phyloP scores from a whole-genome alignment of 2,329 filamentous ascomycete species.

The Mollisiaceae sp. region DNA sequence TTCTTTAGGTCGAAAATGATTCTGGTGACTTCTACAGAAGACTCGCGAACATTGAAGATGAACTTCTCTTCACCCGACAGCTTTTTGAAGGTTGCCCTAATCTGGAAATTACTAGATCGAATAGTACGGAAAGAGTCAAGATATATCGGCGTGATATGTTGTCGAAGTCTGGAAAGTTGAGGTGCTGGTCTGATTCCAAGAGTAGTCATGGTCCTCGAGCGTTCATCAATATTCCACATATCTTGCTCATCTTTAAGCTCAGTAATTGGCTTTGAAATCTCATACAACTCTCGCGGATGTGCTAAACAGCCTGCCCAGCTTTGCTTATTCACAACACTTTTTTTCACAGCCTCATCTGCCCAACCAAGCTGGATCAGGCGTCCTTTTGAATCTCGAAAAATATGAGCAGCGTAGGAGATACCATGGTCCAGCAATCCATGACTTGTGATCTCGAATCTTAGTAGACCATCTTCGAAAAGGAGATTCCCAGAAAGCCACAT shows the following conservation, averaged over 20 bases:
- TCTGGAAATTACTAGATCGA: conserved; percentile 24
- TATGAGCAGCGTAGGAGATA: conserved; percentile 31
- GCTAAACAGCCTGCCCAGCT: conserved; percentile 34
- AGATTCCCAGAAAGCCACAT: conserved; percentile 29
- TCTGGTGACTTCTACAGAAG: conserved; percentile 26
- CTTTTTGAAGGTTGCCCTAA: conserved; percentile 25
- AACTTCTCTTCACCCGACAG: conserved; percentile 26
- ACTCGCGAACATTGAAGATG: conserved; percentile 29
- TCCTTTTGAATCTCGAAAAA: conserved; percentile 31
- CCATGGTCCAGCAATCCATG: conserved; percentile 33
- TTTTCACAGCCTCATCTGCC: conserved; percentile 30
- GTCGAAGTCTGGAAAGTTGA: conserved; percentile 24
- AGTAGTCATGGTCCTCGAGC: conserved; percentile 27
- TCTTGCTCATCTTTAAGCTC: conserved; percentile 11
- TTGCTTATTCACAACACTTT: conserved; percentile 23
- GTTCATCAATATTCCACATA: conserved; percentile 28
- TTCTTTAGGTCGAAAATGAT: conserved; percentile 29
- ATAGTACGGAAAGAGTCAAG: conserved; percentile 17
- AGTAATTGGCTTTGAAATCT: conserved; percentile 27
- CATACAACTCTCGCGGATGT: conserved; percentile 32
- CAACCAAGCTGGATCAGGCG: conserved; percentile 31
- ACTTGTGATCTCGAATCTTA: conserved; percentile 28
- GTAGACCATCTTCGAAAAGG: conserved; percentile 26
- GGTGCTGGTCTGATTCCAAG: conserved; percentile 31
- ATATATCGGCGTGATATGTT: neutral